Evolutionary conservation across 2,329 filamentous ascomycete species (phyloP), one percentile per base, ranked within the genome.

Genomic region (Curvularia hawaiiensis): DNA sequence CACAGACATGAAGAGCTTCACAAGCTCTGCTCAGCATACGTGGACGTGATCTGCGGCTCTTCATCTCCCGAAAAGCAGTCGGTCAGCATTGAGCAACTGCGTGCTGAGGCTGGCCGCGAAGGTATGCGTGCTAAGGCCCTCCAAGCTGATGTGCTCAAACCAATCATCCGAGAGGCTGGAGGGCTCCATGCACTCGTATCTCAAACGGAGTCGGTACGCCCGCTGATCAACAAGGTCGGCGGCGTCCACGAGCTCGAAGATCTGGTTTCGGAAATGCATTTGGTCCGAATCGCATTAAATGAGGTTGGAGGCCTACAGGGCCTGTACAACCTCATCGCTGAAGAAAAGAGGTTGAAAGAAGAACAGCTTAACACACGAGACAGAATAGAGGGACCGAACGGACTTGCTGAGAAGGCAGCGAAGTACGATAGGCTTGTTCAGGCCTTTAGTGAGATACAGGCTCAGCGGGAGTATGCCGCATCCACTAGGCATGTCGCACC

Each of bases 101-200:
- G 54, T 20, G 52, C 53, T 4, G 63, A 65, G 33, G 61, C 61
- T 44, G 62, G 59, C 22, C 44, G 35, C 49, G 56, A 60, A 31
- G 61, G 62, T 38, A 35, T 67, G 30, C 59, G 59, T 33, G 58
- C 59, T 26, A 65, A 63, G 49, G 64, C 64, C 5, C 59, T 62
- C 14, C 58, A 65, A 54, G 56, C 56, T 18, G 58, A 65, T 35
- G 28, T 55, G 7, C 47, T 67, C 43, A 60, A 58, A 26, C 58
- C 64, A 11, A 44, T 62, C 20, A 47, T 66, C 14, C 53, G 50
- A 30, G 60, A 64, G 28, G 59, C 60, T 38, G 64, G 64, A 11
- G 62, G 64, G 16, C 24, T 62, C 10, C 58, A 62, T 24, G 58
- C 57, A 45, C 41, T 65, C 10, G 33, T 59, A 5, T 59, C 59